Percentiles rank a stretch among this genome's conserved stretches.
These are phyloP conservation scores for Chamaenerion angustifolium DNA, from an alignment of 345 rosid species.

Conservation along the genomic window DNA sequence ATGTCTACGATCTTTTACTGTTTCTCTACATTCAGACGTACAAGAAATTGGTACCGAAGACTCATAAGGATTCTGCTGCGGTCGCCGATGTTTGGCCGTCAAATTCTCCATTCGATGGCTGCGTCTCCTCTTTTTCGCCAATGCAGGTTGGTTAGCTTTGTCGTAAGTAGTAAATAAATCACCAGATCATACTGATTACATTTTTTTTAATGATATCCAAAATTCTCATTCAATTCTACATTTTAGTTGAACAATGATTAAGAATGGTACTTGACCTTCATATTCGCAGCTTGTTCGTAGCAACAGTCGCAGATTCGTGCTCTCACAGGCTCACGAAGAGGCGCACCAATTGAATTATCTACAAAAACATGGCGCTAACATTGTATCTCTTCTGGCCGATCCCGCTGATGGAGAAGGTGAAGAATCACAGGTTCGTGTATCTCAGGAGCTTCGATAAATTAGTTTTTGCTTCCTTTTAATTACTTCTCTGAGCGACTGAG, in stretches of 20 bases:
- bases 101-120: slow-evolving; percentile 94
- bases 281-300: slow-evolving; percentile 79
- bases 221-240: too few species aligned
- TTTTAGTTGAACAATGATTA: too few species aligned
- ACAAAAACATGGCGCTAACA: slow-evolving; percentile 83
- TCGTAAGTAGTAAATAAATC: too few species aligned
- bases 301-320: slow-evolving; percentile 90
- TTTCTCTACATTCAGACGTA: slow-evolving; percentile 90
- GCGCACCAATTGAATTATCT: slow-evolving; percentile 92
- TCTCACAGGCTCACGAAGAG: slow-evolving; percentile 94
- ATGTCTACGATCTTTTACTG: slow-evolving; percentile 69
- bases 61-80: slow-evolving; percentile 87
- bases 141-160: slow-evolving; percentile 47
- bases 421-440: slow-evolving; percentile 54
- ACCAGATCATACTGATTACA: too few species aligned
- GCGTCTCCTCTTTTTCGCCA: slow-evolving; percentile 87
- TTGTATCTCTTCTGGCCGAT: slow-evolving; percentile 76
- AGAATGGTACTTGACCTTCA: too few species aligned
- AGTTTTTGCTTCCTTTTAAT: not conserved
- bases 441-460: not conserved
- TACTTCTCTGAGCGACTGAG: not conserved
- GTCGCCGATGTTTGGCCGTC: slow-evolving; percentile 99
- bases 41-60: slow-evolving; percentile 72
- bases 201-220: too few species aligned
- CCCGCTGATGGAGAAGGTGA: slow-evolving; percentile 80